These are phyloP conservation scores for Phialophora tarda DNA, from an alignment of 2,329 filamentous ascomycete species.

Conservation along the genomic window DNA sequence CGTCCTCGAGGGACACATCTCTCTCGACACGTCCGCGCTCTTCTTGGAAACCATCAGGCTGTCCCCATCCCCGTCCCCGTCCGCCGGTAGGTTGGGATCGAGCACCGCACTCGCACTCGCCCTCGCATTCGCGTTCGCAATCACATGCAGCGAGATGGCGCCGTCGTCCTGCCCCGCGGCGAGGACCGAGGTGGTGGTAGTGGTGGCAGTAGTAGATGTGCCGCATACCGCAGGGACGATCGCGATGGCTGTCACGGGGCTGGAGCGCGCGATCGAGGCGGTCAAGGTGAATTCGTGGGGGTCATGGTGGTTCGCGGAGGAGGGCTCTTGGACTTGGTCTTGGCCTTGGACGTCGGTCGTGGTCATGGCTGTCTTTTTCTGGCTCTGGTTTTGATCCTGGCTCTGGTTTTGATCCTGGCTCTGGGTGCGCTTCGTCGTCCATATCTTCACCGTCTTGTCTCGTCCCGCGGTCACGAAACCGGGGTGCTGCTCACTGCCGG, in stretches of 20 bases:
- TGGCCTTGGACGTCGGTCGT: too few relatives aligned
- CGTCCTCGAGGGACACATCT: constrained; percentile 65
- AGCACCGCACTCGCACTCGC: constrained; percentile 35
- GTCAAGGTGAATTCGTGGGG: constrained; percentile 57
- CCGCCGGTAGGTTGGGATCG: too few relatives aligned
- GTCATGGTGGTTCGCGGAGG: too few relatives aligned
- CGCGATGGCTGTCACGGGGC: constrained; percentile 73
- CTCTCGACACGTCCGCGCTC: constrained; percentile 34
- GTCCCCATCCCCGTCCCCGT: background rate
- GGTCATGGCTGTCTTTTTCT: background rate
- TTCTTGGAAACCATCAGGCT: constrained; percentile 35
- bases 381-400: background rate
- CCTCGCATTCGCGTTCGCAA: constrained; percentile 41
- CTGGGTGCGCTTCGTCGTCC: constrained; percentile 55
- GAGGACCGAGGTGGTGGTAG: constrained; percentile 42
- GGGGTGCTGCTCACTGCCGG: constrained; percentile 47
- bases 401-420: background rate
- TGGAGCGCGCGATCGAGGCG: constrained; percentile 60
- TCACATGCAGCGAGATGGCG: constrained; percentile 50
- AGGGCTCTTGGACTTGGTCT: too few relatives aligned
- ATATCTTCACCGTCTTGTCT: constrained; percentile 82
- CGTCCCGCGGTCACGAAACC: constrained; percentile 86
- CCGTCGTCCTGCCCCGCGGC: constrained; percentile 57
- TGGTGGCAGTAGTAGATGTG: constrained; percentile 33
- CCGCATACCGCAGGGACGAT: constrained; percentile 53